These are phyloP conservation scores for Penicillium olsonii DNA, from an alignment of 2,329 filamentous ascomycete species.

Conservation along the genomic window DNA sequence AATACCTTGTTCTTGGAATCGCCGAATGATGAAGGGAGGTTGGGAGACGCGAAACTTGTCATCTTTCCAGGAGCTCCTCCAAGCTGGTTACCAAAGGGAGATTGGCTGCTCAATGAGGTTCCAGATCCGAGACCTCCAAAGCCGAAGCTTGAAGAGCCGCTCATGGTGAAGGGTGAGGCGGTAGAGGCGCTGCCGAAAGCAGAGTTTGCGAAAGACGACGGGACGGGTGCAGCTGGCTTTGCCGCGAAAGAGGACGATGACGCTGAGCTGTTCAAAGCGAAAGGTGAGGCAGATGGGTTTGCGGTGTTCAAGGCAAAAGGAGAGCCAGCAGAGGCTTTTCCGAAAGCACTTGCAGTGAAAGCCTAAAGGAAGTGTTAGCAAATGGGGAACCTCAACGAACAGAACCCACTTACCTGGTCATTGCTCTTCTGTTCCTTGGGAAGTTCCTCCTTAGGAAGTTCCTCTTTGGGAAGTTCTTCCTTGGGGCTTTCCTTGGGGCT, in stretches of 20 bases:
- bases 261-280: background rate
- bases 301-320: background rate
- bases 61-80: conserved; percentile 51
- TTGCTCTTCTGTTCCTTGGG: conserved; percentile 38
- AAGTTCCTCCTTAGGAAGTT: conserved; percentile 41
- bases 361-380: conserved; percentile 21
- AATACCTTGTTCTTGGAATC: conserved; percentile 61
- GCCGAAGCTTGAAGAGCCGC: conserved; percentile 45
- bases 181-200: conserved; percentile 18
- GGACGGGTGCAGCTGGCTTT: background rate
- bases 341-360: conserved; percentile 42
- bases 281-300: background rate
- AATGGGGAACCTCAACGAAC: background rate
- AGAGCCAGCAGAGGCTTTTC: conserved; percentile 34
- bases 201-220: conserved; percentile 4
- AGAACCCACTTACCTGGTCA: conserved; percentile 25
- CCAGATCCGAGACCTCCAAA: conserved; percentile 40
- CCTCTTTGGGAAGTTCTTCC: conserved; percentile 38
- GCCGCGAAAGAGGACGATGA: background rate
- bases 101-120: conserved; percentile 27
- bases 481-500: conserved; percentile 10
- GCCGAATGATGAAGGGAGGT: conserved; percentile 49
- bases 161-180: conserved; percentile 42
- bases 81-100: conserved; percentile 38
- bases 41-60: conserved; percentile 69